Evolutionary conservation across 2,329 filamentous ascomycete genomes (phyloP), one percentile per base, ranked within the genome.

Genomic region (Sclerotiophoma versabilis): DNA sequence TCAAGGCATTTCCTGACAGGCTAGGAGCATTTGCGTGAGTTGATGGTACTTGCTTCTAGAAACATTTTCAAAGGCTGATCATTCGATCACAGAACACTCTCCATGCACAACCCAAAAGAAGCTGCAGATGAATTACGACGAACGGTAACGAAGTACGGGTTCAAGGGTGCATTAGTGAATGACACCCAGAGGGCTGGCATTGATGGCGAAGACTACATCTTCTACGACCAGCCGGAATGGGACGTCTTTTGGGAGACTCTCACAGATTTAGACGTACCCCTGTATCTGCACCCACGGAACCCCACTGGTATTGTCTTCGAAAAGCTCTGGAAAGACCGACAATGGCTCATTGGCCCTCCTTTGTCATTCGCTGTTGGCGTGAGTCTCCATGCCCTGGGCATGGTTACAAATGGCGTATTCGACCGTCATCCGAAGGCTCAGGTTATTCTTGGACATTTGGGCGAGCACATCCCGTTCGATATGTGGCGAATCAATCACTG

Each of bases 141-240:
- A 49, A 68, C 70, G 5, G 65, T 74, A 1, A 70, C 64, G 33
- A 61, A 72, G 43, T 54, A 82, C 42, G 84, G 85, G n/a, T 88
- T 88, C 75, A 81, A 84, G 55, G 86, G 86, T 2, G 84, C 80
- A 3, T 73, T 89, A 4, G 79, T 89, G 8, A 71, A 73, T 42
- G 69, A 72, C 45, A 71, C 65, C 38, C 70, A 74, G 48, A 67
- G 65, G 5, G 68, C 63, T n/a, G 70, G 70, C 3, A 39, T 43
- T 2, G 59, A 71, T 3, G 71, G 59, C 12, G 64, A 69, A 27
- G 65, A 65, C 27, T 69, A 71, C 36, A 57, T 72, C 11, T 74
- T 70, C 49, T 73, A 70, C 48, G 70, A 74, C 42, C 66, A 62
- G 1, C 62, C 67, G 5, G 65, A 72, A 2, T 72, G 69, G 47